Evolutionary conservation across 2,329 filamentous ascomycete species (phyloP), one percentile per base, ranked within the genome.

Genomic region (Cordyceps farinosa): DNA sequence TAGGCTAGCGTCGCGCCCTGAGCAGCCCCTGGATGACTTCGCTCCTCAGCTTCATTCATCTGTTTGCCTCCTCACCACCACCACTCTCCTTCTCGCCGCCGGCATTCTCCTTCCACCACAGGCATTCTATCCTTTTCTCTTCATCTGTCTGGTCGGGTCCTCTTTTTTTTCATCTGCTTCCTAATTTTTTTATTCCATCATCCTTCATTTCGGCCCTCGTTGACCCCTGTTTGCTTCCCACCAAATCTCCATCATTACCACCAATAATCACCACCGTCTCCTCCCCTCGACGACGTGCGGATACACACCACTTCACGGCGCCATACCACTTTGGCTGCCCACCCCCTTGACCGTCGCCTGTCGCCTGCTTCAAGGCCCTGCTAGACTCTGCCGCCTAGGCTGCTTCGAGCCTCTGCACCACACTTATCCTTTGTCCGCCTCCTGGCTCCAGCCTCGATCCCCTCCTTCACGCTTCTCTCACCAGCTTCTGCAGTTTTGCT

Each of bases 381-480:
- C 57, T 52, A 60, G 45, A 38, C 56, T 59, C 56, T 38, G 8
- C 11, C 56, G 55, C 36, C 50, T 60, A 53, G 58, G 22, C 58
- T 61, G 34, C 58, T 61, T 61, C 40, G 48, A 61, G 47, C 48
- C 58, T 59, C 56, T 61, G 58, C 58, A 45, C 58, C 38, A 53
- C 58, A 36, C 38, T 53, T 22, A 45, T 61, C 27, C 38, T 54
- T 61, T 61, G 58, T 61, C 54, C 48, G 45, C 22, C 58, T 61
- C 50, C 58, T 61, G 48, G 48, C 58, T 61, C 30, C 58, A 45
- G 50, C 58, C 48, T 45, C n/a, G 50, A 61, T 61, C 58, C 58
- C 58, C 58, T 61, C 58, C 58, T 54, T 61, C 57, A 52, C 57
- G 34, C 47, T 60, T 42, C 48, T 53, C 58, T 61, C 58, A 47